Base-by-base conservation (phyloP, 1,284 basidiomycete species). In the Tilletia setariae region DNA sequence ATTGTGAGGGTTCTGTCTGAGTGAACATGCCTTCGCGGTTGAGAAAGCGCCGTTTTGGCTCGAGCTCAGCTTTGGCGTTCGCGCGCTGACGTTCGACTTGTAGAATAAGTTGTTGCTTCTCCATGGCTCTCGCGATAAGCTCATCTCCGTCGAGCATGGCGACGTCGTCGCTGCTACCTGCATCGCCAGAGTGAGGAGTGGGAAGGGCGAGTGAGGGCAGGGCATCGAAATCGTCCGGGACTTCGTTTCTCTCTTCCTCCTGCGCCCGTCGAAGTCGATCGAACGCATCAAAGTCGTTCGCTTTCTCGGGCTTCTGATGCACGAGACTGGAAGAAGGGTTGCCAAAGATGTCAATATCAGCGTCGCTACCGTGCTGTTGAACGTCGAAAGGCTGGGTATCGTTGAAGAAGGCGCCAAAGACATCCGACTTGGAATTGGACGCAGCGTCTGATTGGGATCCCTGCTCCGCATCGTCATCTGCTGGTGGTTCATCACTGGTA, bases 21-120 rank as follows among this genome's bases (percentile, higher is more conserved):
- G 56, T 61, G 56, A 61, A 61, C 56, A 61, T 35, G 56, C 56
- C 56, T 4, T 61, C 56, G 25, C 56, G 28, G 56, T 61, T 61
- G 56, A 61, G 56, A 16, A 32, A 30, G 28, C 28, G 28, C 7
- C 28, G 28, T 4, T 30, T 25, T 2, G 56, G 56, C 0, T 7
- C 8, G 19, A 16, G 19, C 28, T 61, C 56, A 2, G 56, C 56
- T 16, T 28, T n/a, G n/a, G 53, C 53, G 28, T 59, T 61, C 6
- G 56, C 56, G 32, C 56, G 56, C 30, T 61, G 56, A n/a, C 56
- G 56, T 21, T 61, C 56, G 32, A 61, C 56, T n/a, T 61, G 56
- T 8, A 61, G 56, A 16, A 61, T 61, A 30, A 61, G 56, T 30
- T 61, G 56, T 21, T 61, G 56, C 32, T 61, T 61, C 56, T 61